Base-by-base conservation (phyloP, 805 yeast species). In the Saccharomycopsis javanensis region DNA sequence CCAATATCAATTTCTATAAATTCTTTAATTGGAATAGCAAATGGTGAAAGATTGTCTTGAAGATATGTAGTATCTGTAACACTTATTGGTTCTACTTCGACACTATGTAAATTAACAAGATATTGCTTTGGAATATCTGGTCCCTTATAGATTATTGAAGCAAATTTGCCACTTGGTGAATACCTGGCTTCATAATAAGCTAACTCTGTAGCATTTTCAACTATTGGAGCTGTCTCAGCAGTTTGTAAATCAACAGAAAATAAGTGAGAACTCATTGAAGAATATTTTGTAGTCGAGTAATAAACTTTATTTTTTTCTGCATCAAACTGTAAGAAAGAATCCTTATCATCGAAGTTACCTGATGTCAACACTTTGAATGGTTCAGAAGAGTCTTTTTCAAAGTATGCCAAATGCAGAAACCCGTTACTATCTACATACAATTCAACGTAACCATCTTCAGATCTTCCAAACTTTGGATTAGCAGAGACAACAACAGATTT, bases 91-190 rank as follows among this genome's bases (percentile, higher is more conserved):
- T 25, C 64, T 56, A 60, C 78, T 15, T 64, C 68, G 5, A 69
- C 65, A 3, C 69, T 64, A 60, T 78, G 77, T 42, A 86, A 71
- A 61, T 81, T 83, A 48, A 89, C 64, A 62, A 94, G 75, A 64
- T 78, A 78, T 70, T 94, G 97, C 66, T 77, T 76, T 31, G 99
- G 97, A 28, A 88, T 76, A 1, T 71, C 73, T 1, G 98, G 96
- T 2, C 97, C 97, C 37, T 73, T 69, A 67, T 88, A 86, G 23
- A 67, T 69, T 38, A 81, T 68, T 10, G 75, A 65, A 48, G 79
- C 71, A 64, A 73, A 84, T 60, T 82, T 74, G 3, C 83, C 77
- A 23, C 83, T 82, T 1, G 80, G 69, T 1, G 89, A 83, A 38
- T 82, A 74, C 2, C 72, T 68, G n/a, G 79, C 76, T 0, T 73